Percentiles rank a stretch among this genome's conserved stretches.
These are phyloP conservation scores for Pestalotiopsis sp. DNA, from an alignment of 2,329 filamentous ascomycete genomes.

Conservation along the genomic window DNA sequence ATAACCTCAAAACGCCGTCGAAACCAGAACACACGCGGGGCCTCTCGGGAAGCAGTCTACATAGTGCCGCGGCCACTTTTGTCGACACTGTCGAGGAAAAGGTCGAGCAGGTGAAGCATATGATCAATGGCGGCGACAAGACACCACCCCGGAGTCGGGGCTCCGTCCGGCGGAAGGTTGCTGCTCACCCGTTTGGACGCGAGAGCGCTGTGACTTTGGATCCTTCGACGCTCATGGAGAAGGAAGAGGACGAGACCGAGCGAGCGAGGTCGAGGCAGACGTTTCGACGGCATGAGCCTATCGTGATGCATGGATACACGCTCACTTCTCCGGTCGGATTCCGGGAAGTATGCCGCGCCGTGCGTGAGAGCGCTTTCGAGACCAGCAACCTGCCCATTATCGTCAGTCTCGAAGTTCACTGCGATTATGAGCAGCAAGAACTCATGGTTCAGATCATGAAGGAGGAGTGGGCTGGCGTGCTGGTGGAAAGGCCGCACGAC, in stretches of 20 bases:
- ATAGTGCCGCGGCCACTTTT: constrained; percentile 45
- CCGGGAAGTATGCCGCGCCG: constrained; percentile 80
- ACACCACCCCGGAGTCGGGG: constrained; percentile 28
- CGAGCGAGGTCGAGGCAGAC: constrained; percentile 26
- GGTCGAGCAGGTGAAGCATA: constrained; percentile 33
- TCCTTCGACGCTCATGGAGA: constrained; percentile 16
- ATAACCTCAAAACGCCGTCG: constrained; percentile 36
- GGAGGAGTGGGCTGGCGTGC: constrained; percentile 77
- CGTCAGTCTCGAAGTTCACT: constrained; percentile 90
- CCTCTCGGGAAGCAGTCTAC: constrained; percentile 49
- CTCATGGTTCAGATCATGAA: constrained; percentile 94
- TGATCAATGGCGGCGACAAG: constrained; percentile 30
- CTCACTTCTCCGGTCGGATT: constrained; percentile 86
- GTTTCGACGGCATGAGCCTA: constrained; percentile 63
- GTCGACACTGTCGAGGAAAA: constrained; percentile 35
- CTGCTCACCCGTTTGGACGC: constrained; percentile 19
- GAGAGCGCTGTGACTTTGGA: constrained; percentile 18
- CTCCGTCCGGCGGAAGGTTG: constrained; percentile 27
- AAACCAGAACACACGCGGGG: constrained; percentile 48
- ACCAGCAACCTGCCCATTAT: constrained; percentile 81
- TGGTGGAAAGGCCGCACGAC: constrained; percentile 64
- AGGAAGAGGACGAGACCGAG: constrained; percentile 19
- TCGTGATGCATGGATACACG: constrained; percentile 83
- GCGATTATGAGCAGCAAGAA: constrained; percentile 79
- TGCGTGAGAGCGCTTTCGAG: constrained; percentile 78